phyloP scores from a whole-genome alignment of 2,329 filamentous ascomycete species.

The Seiridium cupressi region DNA sequence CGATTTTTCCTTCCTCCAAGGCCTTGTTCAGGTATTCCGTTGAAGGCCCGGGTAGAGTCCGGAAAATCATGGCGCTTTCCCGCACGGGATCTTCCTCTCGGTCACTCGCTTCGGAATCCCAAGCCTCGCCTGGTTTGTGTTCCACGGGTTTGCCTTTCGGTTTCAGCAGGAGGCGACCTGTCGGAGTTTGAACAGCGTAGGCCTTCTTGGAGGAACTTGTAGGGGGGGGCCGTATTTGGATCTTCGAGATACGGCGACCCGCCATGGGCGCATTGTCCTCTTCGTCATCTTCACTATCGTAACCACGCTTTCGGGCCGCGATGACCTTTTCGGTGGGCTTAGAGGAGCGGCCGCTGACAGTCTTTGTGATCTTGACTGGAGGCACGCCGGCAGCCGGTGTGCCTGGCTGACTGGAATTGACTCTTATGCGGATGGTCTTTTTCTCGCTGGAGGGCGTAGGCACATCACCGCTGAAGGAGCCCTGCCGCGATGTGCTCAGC shows the following conservation, averaged over 20 bases:
- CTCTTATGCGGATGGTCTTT: slow-evolving; percentile 39
- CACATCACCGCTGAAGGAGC: slow-evolving; percentile 24
- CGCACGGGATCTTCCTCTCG: slow-evolving; percentile 83
- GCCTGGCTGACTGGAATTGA: slow-evolving; percentile 27
- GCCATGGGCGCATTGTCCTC: slow-evolving; percentile 36
- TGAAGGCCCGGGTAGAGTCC: slow-evolving; percentile 83
- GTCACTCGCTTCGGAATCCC: slow-evolving; percentile 94
- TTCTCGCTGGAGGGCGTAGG: slow-evolving; percentile 26
- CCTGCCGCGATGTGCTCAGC: slow-evolving; percentile 26
- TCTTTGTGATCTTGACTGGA: slow-evolving; percentile 51
- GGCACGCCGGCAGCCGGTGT: slow-evolving; percentile 23
- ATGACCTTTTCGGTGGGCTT: slow-evolving; percentile 59
- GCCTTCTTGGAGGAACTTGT: slow-evolving; percentile 21
- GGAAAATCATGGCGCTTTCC: slow-evolving; percentile 85
- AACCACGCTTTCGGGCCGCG: slow-evolving; percentile 60
- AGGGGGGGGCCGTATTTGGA: slow-evolving; percentile 46
- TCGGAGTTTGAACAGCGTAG: slow-evolving; percentile 31
- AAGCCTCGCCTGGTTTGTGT: slow-evolving; percentile 79
- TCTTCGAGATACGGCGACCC: slow-evolving; percentile 45
- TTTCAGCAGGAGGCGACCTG: slow-evolving; percentile 51
- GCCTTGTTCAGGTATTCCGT: slow-evolving; percentile 78
- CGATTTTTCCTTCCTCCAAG: slow-evolving; percentile 76
- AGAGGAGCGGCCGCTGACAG: slow-evolving; percentile 46
- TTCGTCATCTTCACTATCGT: slow-evolving; percentile 51
- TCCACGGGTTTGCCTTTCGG: slow-evolving; percentile 66